phyloP scores from a whole-genome alignment of 768 basidiomycete species.

The Agaricus blazei region DNA sequence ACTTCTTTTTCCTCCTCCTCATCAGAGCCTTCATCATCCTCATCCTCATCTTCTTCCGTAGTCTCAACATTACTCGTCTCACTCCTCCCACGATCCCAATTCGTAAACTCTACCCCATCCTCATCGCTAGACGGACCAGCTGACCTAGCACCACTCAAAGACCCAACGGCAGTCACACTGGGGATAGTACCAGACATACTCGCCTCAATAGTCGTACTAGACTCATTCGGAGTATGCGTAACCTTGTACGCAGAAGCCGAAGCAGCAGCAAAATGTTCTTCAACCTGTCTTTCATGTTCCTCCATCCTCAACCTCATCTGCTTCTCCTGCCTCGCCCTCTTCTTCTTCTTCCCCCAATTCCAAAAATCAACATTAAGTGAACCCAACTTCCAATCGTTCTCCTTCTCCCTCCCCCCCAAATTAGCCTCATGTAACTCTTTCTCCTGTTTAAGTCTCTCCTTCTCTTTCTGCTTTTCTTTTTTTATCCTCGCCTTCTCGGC shows the following conservation, averaged over 20 bases:
- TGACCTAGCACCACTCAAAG: not conserved
- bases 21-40: not conserved
- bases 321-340: not conserved
- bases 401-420: slow-evolving; percentile 11
- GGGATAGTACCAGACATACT: not conserved
- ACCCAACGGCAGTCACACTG: not conserved
- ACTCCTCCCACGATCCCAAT: slow-evolving; percentile 6
- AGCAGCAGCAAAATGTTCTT: not conserved
- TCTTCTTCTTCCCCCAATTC: slow-evolving; percentile 9
- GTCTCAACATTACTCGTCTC: not conserved
- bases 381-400: slow-evolving; percentile 6
- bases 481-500: slow-evolving; percentile 21
- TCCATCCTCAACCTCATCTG: not conserved
- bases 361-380: slow-evolving; percentile 1
- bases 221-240: not conserved
- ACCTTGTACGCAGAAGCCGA: not conserved
- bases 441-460: slow-evolving; percentile 7
- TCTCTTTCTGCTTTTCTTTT: slow-evolving; percentile 24
- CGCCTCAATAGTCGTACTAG: not conserved
- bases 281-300: not conserved
- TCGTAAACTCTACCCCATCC: not conserved
- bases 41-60: slow-evolving; percentile 4
- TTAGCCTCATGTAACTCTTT: slow-evolving; percentile 13
- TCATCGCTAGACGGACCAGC: slow-evolving; percentile 2
- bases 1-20: not conserved